Evolutionary conservation across 352 stramenopile genomes (phyloP).

Genomic region (Blastocystis sp.): DNA sequence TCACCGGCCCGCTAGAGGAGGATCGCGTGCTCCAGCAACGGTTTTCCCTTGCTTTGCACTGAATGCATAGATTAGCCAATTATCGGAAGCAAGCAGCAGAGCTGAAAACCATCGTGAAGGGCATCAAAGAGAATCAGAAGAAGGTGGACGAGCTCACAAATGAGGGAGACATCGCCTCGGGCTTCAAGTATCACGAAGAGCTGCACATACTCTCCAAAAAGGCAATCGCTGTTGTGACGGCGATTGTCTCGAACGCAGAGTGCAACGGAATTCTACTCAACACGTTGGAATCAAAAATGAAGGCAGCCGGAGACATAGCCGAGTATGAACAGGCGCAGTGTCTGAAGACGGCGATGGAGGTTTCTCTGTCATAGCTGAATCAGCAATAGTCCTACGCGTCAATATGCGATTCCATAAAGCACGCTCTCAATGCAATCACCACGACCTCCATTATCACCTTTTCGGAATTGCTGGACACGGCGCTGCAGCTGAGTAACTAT

Average conservation of each 20-base stretch:
- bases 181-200: slow-evolving; percentile 49
- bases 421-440: background rate
- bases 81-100: slow-evolving; percentile 51
- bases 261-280: slow-evolving; percentile 50
- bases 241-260: slow-evolving; percentile 2
- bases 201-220: slow-evolving; percentile 27
- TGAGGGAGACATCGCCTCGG: slow-evolving; percentile 8
- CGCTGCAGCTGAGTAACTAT: slow-evolving; percentile 50
- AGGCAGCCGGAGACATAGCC: slow-evolving; percentile 52
- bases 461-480: slow-evolving; percentile 21
- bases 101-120: slow-evolving; percentile 20
- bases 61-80: background rate
- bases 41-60: background rate
- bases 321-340: slow-evolving; percentile 66
- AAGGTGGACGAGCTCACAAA: slow-evolving; percentile 47
- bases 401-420: background rate
- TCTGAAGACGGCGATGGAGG: slow-evolving; percentile 43
- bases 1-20: slow-evolving; percentile 32
- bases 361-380: background rate
- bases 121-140: slow-evolving; percentile 27
- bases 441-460: slow-evolving; percentile 5
- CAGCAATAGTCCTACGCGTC: slow-evolving; percentile 15
- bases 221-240: background rate
- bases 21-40: slow-evolving; percentile 39
- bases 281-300: slow-evolving; percentile 59